phyloP scores from a whole-genome alignment of 805 yeast species.

The Metschnikowia vanudenii region DNA sequence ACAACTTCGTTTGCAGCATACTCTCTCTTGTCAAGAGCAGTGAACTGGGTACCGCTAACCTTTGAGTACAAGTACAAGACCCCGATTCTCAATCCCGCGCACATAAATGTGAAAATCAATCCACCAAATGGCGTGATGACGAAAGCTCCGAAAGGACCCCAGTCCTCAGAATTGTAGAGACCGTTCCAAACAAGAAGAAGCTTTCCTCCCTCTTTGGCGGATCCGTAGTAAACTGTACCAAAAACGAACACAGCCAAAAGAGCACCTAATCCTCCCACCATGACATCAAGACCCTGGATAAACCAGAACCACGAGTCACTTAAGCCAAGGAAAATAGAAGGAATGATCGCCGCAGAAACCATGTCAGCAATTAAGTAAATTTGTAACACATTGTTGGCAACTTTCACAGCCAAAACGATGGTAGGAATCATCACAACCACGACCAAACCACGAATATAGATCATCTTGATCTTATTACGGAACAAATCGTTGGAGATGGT shows the following conservation, averaged over 20 bases:
- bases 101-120: slow-evolving; percentile 52
- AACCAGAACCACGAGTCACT: slow-evolving; percentile 60
- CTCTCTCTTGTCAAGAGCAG: slow-evolving; percentile 44
- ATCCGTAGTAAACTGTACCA: slow-evolving; percentile 75
- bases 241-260: slow-evolving; percentile 74
- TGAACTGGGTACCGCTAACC: slow-evolving; percentile 39
- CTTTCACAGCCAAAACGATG: slow-evolving; percentile 77
- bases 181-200: slow-evolving; percentile 78
- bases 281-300: slow-evolving; percentile 74
- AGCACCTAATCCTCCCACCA: slow-evolving; percentile 83
- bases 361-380: slow-evolving; percentile 89
- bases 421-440: slow-evolving; percentile 81
- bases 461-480: slow-evolving; percentile 69
- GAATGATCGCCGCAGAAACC: slow-evolving; percentile 83
- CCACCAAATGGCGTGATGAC: slow-evolving; percentile 88
- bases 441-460: slow-evolving; percentile 69
- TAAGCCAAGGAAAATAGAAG: slow-evolving; percentile 78
- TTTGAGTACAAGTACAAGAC: slow-evolving; percentile 31
- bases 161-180: slow-evolving; percentile 69
- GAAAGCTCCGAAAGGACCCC: slow-evolving; percentile 96
- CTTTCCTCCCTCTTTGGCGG: slow-evolving; percentile 74
- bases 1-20: slow-evolving; percentile 11
- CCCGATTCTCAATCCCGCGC: slow-evolving; percentile 49
- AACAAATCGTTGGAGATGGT: slow-evolving; percentile 87
- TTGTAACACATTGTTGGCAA: slow-evolving; percentile 79